Evolutionary conservation across 768 basidiomycete genomes (phyloP).

Genomic region (Melanogaster broomeanus): DNA sequence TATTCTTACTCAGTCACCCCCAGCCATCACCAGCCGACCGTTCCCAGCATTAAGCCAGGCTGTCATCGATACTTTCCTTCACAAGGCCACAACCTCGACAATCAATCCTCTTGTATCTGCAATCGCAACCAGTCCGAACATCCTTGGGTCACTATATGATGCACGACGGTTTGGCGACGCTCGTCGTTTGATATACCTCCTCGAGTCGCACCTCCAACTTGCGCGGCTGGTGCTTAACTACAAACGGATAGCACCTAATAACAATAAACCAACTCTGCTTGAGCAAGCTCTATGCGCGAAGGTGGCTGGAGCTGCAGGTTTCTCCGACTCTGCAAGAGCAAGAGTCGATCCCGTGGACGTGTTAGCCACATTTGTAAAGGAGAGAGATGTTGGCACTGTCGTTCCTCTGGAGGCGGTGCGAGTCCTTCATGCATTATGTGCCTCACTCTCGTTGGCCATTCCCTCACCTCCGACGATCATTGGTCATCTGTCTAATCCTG

Average conservation of each 20-base stretch:
- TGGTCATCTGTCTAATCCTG: conserved; percentile 77
- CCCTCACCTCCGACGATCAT: conserved; percentile 73
- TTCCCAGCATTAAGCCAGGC: conserved; percentile 62
- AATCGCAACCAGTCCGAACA: conserved; percentile 60
- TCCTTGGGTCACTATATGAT: conserved; percentile 59
- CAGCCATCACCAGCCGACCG: conserved; percentile 52
- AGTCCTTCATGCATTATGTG: conserved; percentile 66
- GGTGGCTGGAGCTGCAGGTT: conserved; percentile 47
- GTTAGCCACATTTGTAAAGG: conserved; percentile 65
- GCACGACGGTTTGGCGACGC: conserved; percentile 72
- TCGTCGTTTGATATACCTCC: conserved; percentile 62
- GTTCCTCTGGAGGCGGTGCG: conserved; percentile 69
- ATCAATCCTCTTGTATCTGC: conserved; percentile 79
- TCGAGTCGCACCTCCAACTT: conserved; percentile 67
- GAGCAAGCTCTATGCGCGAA: conserved; percentile 77
- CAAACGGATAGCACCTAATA: conserved; percentile 51
- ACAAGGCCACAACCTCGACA: conserved; percentile 74
- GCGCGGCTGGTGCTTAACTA: conserved; percentile 61
- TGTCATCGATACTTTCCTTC: conserved; percentile 70
- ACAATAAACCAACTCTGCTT: conserved; percentile 59
- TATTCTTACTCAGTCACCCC: conserved; percentile 64
- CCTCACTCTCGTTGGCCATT: conserved; percentile 60
- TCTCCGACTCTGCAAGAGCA: conserved; percentile 45
- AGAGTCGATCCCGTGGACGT: conserved; percentile 76
- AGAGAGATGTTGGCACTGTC: conserved; percentile 56